Evolutionary conservation across 2,329 filamentous ascomycete genomes (phyloP).

Genomic region (Dactylonectria macrodidyma): DNA sequence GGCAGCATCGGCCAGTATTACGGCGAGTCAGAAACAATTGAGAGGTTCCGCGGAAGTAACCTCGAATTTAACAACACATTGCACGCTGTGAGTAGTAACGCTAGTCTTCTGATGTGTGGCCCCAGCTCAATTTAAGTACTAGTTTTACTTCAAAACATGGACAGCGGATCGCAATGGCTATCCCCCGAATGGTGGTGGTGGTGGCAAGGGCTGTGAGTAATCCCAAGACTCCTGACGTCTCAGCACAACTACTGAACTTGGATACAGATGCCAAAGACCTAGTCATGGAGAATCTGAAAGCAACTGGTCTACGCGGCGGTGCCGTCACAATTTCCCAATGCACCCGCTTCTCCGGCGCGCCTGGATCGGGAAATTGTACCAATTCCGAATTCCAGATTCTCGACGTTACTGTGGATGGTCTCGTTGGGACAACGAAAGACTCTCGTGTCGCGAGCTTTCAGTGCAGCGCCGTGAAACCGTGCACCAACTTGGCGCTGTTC

Average conservation of each 20-base stretch:
- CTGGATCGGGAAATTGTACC: slow-evolving; percentile 1
- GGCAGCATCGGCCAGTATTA: slow-evolving; percentile 11
- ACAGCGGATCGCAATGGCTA: background rate
- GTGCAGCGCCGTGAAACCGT: background rate
- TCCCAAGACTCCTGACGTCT: background rate
- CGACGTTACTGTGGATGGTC: slow-evolving; percentile 6
- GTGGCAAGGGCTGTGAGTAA: background rate
- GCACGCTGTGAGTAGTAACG: background rate
- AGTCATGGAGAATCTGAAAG: background rate
- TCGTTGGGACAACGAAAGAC: slow-evolving; percentile 2
- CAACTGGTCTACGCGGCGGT: background rate
- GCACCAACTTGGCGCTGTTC: background rate
- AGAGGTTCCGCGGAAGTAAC: slow-evolving; percentile 4
- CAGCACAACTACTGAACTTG: background rate
- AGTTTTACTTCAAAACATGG: slow-evolving; percentile 14
- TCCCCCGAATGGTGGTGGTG: slow-evolving; percentile 10
- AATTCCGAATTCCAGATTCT: slow-evolving; percentile 7
- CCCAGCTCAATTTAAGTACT: background rate
- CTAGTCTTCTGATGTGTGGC: background rate
- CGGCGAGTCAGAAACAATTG: background rate
- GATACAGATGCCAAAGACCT: background rate
- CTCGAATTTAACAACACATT: slow-evolving; percentile 4
- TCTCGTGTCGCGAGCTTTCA: background rate
- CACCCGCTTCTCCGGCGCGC: background rate
- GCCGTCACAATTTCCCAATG: background rate